Evolutionary conservation across 345 rosid genomes (phyloP), one percentile per base, ranked within the genome.

Genomic region (Cardiospermum halicacabum): DNA sequence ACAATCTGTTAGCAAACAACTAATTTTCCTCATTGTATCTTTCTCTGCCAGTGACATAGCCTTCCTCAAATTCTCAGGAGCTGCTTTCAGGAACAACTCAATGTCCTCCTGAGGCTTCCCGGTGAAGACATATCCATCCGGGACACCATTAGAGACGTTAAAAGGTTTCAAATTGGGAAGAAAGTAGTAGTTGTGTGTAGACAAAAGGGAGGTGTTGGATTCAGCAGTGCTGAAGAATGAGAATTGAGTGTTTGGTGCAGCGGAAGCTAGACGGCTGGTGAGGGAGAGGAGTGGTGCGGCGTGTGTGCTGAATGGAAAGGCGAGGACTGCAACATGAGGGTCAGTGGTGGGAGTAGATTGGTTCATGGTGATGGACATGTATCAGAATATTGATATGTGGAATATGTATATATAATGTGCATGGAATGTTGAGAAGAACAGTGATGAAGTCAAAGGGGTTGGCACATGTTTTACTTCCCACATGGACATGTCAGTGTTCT

Each of bases 291-390:
- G 76, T 4, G 81, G 64, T 16, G 73, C 73, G 0, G 77, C 78
- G 16, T 83, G 85, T 59, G 78, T 53, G 55, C 71, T 19, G 62
- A 78, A 76, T 11, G 88, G 88, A 66, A 83, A 80, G 15, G 82
- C 74, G 1, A 83, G 62, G 43, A 73, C 76, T 0, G 74, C 87
- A 0, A 78, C 73, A 27, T 80, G 85, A 40, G 71, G 21, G 48
- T 30, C n/a, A 15, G 0, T 11, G 62, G 62, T n/a, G 49, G 36
- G 5, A 13, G 2, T 21, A 19, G 22, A 5, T 2, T 53, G 16
- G 11, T n/a, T 1, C 68, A 64, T 64, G 16, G 40, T 34, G 27
- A 19, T 57, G 42, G n/a, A n/a, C n/a, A n/a, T n/a, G n/a, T n/a
- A n/a, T n/a, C n/a, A n/a, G n/a, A n/a, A n/a, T n/a, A n/a, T n/a